Evolutionary conservation across 139 green algal genomes (phyloP).

Genomic region (Spirogloea muscicola): DNA sequence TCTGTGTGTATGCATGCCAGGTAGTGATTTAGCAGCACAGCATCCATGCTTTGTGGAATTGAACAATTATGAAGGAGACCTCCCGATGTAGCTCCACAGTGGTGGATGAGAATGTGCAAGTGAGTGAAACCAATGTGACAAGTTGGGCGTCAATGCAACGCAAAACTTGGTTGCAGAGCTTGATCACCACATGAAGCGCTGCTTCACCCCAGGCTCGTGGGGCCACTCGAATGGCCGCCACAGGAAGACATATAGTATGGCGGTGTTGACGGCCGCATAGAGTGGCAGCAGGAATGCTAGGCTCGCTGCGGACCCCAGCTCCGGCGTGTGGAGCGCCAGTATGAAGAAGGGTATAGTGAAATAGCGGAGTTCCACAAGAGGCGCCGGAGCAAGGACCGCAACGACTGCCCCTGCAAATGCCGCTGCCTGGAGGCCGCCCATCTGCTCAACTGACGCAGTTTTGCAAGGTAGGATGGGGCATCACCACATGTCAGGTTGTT

Average conservation of each 20-base stretch:
- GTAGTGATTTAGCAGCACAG: too few species aligned
- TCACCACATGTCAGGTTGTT: too few species aligned
- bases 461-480: not conserved
- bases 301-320: not conserved
- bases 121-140: too few species aligned
- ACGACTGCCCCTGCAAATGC: constrained; percentile 19
- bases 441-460: not conserved
- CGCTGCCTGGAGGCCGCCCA: not conserved
- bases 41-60: too few species aligned
- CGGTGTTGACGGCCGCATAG: constrained; percentile 51
- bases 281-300: not conserved
- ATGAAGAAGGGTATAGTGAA: constrained; percentile 69
- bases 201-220: constrained; percentile 61
- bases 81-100: too few species aligned
- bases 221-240: constrained; percentile 63
- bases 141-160: too few species aligned
- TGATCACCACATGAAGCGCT: constrained; percentile 92
- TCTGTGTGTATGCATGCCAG: too few species aligned
- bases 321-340: constrained; percentile 57
- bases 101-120: too few species aligned
- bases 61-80: too few species aligned
- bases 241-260: constrained; percentile 71
- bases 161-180: too few species aligned
- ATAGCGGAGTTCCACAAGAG: constrained; percentile 85
- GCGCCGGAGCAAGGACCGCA: constrained; percentile 68